Conservation (phyloP, 2,329 filamentous ascomycete genomes). For the Clonostachys byssicola region DNA sequence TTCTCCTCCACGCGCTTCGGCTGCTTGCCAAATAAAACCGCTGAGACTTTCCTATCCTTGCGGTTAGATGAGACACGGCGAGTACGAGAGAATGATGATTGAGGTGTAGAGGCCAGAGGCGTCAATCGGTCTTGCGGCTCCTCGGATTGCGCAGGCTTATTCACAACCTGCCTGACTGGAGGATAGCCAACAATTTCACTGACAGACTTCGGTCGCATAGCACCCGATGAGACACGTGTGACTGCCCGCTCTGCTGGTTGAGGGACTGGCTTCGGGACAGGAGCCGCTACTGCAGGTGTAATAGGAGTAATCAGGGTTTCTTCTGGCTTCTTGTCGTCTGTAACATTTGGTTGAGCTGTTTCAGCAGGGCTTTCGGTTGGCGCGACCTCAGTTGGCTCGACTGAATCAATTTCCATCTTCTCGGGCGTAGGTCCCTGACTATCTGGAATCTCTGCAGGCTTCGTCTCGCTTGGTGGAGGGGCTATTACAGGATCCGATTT, state of each 20-base stretch:
- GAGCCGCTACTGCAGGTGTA: neutral
- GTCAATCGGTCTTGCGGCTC: conserved; percentile 27
- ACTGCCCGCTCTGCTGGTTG: conserved; percentile 49
- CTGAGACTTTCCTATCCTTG: conserved; percentile 62
- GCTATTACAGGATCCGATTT: neutral
- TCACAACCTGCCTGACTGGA: neutral
- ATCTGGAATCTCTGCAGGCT: conserved; percentile 22
- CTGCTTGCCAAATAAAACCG: conserved; percentile 74
- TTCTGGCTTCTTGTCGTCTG: no score
- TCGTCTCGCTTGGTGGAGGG: neutral
- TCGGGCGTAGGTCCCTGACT: conserved; percentile 24
- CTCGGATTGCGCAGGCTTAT: conserved; percentile 12
- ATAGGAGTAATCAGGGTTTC: neutral
- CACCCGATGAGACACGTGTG: conserved; percentile 65
- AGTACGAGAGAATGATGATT: conserved; percentile 29
- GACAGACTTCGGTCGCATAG: conserved; percentile 67
- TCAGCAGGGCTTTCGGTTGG: no score
- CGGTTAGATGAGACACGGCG: conserved; percentile 27
- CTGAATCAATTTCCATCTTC: conserved; percentile 24
- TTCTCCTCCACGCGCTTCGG: conserved; percentile 44
- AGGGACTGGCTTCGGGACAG: conserved; percentile 9
- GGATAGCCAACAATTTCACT: conserved; percentile 64
- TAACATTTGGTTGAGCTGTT: no score
- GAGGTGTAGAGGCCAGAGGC: conserved; percentile 35
- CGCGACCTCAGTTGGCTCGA: conserved; percentile 8